These are phyloP conservation scores for Aspergillus chevalieri DNA, from an alignment of 2,329 filamentous ascomycete species.

Conservation along the genomic window DNA sequence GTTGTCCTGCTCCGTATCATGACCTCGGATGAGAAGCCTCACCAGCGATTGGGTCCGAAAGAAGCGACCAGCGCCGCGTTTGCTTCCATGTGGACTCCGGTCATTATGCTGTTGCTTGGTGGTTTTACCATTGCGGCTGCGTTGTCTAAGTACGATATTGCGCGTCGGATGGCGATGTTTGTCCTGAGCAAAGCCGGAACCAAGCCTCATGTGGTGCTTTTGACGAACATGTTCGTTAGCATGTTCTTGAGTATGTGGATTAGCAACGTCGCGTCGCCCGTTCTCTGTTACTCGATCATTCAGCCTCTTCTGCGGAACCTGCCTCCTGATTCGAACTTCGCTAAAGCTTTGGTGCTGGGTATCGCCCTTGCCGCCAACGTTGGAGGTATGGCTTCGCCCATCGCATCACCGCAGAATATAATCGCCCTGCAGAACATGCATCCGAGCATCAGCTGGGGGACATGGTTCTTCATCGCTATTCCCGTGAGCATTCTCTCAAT, in stretches of 20 bases:
- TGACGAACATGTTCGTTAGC: conserved; percentile 98
- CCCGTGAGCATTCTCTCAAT: conserved; percentile 89
- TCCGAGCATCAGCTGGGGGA: conserved; percentile 82
- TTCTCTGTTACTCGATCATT: conserved; percentile 95
- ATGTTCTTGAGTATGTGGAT: conserved; percentile 99
- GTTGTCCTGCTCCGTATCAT: conserved; percentile 83
- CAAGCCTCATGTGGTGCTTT: conserved; percentile 74
- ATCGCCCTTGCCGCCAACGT: conserved; percentile 95
- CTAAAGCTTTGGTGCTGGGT: conserved; percentile 88
- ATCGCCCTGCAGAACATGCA: conserved; percentile 95
- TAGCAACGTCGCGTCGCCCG: conserved; percentile 93
- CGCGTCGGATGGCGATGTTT: conserved; percentile 93
- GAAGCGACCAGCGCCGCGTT: conserved; percentile 80
- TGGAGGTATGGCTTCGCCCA: conserved; percentile 91
- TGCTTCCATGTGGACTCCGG: conserved; percentile 95
- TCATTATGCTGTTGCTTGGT: conserved; percentile 95
- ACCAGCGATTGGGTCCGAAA: conserved; percentile 68
- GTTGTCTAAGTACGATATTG: conserved; percentile 93
- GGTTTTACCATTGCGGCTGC: conserved; percentile 95
- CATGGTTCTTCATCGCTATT: conserved; percentile 95
- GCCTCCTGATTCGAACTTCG: conserved; percentile 83
- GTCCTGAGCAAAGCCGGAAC: conserved; percentile 95
- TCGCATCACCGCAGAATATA: conserved; percentile 95
- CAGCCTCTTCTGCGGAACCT: conserved; percentile 95
- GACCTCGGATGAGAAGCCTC: conserved; percentile 64